These are phyloP conservation scores for Nepenthes alata DNA, from an alignment of 179 eudicot species.

Conservation along the genomic window DNA sequence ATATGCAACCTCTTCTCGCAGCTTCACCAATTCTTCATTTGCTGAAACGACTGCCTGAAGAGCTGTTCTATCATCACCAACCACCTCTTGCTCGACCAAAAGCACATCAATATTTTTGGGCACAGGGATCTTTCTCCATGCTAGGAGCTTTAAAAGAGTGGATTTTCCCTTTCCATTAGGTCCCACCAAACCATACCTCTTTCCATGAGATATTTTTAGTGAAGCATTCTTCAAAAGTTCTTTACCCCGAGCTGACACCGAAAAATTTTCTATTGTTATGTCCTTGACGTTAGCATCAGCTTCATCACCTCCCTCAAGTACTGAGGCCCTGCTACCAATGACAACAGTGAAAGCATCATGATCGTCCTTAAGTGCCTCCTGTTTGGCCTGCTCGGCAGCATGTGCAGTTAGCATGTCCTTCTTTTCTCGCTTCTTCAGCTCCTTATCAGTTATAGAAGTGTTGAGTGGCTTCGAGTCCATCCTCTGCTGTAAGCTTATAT, in stretches of 20 bases:
- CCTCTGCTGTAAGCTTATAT: slow-evolving; percentile 15
- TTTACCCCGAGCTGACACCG: slow-evolving; percentile 80
- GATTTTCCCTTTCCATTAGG: slow-evolving; percentile 92
- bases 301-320: slow-evolving; percentile 63
- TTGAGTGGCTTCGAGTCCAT: slow-evolving; percentile 23
- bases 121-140: slow-evolving; percentile 90
- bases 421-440: slow-evolving; percentile 64
- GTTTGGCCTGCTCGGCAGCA: slow-evolving; percentile 43
- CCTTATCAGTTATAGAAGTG: slow-evolving; percentile 47
- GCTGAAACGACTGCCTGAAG: slow-evolving; percentile 89
- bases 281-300: slow-evolving; percentile 86
- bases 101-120: slow-evolving; percentile 86
- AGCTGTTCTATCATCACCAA: slow-evolving; percentile 76
- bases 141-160: slow-evolving; percentile 73
- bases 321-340: slow-evolving; percentile 63
- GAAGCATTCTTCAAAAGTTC: slow-evolving; percentile 73
- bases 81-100: slow-evolving; percentile 77
- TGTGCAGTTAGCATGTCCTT: slow-evolving; percentile 55
- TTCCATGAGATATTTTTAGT: slow-evolving; percentile 74
- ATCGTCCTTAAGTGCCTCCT: slow-evolving; percentile 67
- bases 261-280: slow-evolving; percentile 62
- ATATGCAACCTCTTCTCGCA: slow-evolving; percentile 58
- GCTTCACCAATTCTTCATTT: slow-evolving; percentile 61
- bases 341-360: slow-evolving; percentile 59
- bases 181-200: slow-evolving; percentile 85